Percentiles rank a stretch among this genome's conserved stretches.
These are phyloP conservation scores for Solanum habrochaites DNA, from an alignment of 257 asterid genomes.

Conservation along the genomic window DNA sequence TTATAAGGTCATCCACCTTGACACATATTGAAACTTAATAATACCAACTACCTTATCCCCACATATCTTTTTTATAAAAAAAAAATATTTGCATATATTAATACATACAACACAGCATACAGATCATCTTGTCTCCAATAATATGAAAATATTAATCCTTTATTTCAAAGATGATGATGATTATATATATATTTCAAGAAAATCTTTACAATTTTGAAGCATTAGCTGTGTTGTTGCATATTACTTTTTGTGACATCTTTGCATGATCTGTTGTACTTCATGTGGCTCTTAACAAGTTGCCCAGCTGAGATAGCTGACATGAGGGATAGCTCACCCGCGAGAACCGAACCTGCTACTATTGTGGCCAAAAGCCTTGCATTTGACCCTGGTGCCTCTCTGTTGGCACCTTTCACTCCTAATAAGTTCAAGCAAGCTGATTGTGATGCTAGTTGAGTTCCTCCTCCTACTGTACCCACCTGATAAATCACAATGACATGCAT, in stretches of 20 bases:
- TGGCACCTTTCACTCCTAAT: slow-evolving; percentile 44
- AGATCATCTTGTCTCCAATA: background rate
- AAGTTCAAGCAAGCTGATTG: slow-evolving; percentile 42
- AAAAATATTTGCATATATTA: background rate
- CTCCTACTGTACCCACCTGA: slow-evolving; percentile 47
- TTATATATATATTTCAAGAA: background rate
- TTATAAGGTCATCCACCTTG: background rate
- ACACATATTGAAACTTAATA: background rate
- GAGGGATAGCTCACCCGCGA: slow-evolving; percentile 38
- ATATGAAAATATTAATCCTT: background rate
- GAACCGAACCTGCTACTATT: slow-evolving; percentile 37
- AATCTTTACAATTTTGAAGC: background rate
- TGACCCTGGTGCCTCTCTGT: slow-evolving; percentile 22
- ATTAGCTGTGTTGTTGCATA: background rate
- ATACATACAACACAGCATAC: background rate
- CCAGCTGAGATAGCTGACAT: slow-evolving; percentile 46
- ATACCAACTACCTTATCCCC: background rate
- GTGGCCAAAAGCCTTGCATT: slow-evolving; percentile 36
- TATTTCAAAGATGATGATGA: background rate
- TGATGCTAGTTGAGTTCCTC: slow-evolving; percentile 44
- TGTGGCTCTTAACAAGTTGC: slow-evolving; percentile 39
- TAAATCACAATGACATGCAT: background rate
- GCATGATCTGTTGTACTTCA: slow-evolving; percentile 40
- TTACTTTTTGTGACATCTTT: slow-evolving; percentile 16
- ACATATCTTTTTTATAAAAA: background rate